Conservation (phyloP, 116 monocot species). For the Trichopus zeylanicus region DNA sequence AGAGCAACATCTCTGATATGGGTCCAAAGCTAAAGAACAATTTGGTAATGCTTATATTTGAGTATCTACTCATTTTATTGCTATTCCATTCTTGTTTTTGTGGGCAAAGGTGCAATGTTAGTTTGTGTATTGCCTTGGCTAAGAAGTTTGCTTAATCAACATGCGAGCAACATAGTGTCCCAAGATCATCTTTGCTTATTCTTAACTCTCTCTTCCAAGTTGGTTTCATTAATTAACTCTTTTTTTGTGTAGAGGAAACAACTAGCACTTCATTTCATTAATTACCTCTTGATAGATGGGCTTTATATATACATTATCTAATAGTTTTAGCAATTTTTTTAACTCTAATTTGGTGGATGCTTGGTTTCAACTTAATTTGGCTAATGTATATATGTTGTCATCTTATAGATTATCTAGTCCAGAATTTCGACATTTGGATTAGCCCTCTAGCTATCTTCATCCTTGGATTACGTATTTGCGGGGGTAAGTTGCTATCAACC, state of each 20-base stretch:
- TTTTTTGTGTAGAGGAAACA: neutral
- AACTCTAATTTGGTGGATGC: neutral
- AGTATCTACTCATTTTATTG: too few species aligned
- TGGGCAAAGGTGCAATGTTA: constrained; percentile 57
- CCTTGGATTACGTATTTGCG: constrained; percentile 50
- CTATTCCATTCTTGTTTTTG: too few species aligned
- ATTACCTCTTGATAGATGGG: too few species aligned
- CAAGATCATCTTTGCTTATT: constrained; percentile 56
- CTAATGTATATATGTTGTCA: too few species aligned
- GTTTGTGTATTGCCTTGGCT: constrained; percentile 74
- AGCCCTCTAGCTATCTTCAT: constrained; percentile 52
- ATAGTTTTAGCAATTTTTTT: neutral
- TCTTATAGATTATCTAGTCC: constrained; percentile 66
- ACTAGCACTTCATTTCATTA: too few species aligned
- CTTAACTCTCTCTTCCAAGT: constrained; percentile 85
- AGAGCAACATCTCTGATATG: too few species aligned
- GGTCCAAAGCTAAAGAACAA: too few species aligned
- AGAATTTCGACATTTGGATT: constrained; percentile 62
- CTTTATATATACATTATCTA: too few species aligned
- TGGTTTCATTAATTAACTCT: neutral
- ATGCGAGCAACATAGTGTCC: constrained; percentile 73
- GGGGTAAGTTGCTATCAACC: too few species aligned
- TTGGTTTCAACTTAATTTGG: neutral
- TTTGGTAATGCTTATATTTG: too few species aligned
- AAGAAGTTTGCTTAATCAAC: too few species aligned